Evolutionary conservation across 306 rosid genomes (phyloP), one percentile per base, ranked within the genome.

Genomic region (Fragaria iinumae): DNA sequence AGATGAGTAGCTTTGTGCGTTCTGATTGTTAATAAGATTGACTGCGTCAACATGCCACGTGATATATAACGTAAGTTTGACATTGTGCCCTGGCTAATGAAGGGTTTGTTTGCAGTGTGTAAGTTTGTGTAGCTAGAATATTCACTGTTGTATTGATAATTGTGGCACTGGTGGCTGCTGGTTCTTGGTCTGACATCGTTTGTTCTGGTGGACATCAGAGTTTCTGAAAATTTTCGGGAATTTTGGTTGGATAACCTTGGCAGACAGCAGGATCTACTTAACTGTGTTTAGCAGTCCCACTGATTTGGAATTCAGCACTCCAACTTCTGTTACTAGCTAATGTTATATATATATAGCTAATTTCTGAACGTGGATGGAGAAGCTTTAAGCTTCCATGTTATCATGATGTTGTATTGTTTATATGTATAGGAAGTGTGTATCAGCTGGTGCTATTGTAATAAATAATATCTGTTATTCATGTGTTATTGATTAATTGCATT

Each of bases 1-100:
- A 92, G 93, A 89, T 95, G 78, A 89, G 88, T 82, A 77, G 79
- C 34, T 95, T 95, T 80, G 96, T 95, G 89, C 78, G 88, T 80
- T 80, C 87, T 67, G 87, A 88, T 88, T 80, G 85, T 79, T 90
- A 75, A 83, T 89, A 89, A 88, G 84, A 84, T 81, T 85, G 88
- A 88, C 88, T 78, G 75, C 53, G 66, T 80, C 84, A 67, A 77
- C 69, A 13, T 78, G 82, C 82, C 78, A 86, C 85, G 76, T 78
- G 79, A 82, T 82, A 83, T 81, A 84, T 76, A 83, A 84, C 86
- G 67, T 75, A 82, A 77, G 80, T 66, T 49, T 80, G 82, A 82
- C 83, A 73, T 70, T 59, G 71, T 72, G 43, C 80, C 80, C 44
- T 29, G 23, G 49, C 47, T 71, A 77, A 52, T 52, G 73, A 80